Conservation (phyloP, 2,329 filamentous ascomycete species). For the Xylariaceae sp. region DNA sequence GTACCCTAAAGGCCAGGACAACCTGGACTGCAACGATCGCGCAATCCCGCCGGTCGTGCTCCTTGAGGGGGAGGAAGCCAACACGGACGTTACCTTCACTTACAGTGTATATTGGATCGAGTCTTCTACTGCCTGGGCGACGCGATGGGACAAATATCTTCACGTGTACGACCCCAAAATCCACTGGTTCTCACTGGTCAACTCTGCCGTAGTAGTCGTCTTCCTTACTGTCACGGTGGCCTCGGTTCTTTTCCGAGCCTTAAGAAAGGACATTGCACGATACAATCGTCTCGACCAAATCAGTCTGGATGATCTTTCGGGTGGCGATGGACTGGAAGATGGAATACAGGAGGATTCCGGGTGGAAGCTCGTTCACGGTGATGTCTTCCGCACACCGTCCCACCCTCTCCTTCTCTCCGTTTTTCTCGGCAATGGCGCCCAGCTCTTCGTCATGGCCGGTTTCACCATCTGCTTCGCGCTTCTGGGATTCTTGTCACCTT, state of each 20-base stretch:
- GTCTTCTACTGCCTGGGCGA: slow-evolving; percentile 87
- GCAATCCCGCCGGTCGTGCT: slow-evolving; percentile 59
- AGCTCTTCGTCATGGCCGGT: slow-evolving; percentile 96
- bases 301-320: slow-evolving; percentile 83
- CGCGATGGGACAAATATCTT: slow-evolving; percentile 97
- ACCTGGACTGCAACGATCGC: slow-evolving; percentile 61
- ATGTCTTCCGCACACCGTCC: slow-evolving; percentile 88
- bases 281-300: slow-evolving; percentile 95
- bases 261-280: slow-evolving; percentile 92
- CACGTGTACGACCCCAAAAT: slow-evolving; percentile 98
- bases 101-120: slow-evolving; percentile 90
- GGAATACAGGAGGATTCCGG: slow-evolving; percentile 96
- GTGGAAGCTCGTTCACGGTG: slow-evolving; percentile 97
- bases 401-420: slow-evolving; percentile 82
- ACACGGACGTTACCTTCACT: slow-evolving; percentile 74
- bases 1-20: slow-evolving; percentile 43
- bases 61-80: slow-evolving; percentile 50
- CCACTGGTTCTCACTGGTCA: slow-evolving; percentile 98
- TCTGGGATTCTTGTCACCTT: slow-evolving; percentile 90
- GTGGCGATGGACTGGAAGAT: slow-evolving; percentile 77
- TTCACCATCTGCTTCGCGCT: slow-evolving; percentile 92
- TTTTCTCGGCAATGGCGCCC: slow-evolving; percentile 87
- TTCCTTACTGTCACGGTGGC: slow-evolving; percentile 88
- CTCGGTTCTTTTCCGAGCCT: slow-evolving; percentile 83
- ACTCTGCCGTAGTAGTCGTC: slow-evolving; percentile 90